A percentile compares a stretch with the other conserved stretches of the same genome.
phyloP scores from a whole-genome alignment of 441 rosid species.

The Aleurites moluccanus region DNA sequence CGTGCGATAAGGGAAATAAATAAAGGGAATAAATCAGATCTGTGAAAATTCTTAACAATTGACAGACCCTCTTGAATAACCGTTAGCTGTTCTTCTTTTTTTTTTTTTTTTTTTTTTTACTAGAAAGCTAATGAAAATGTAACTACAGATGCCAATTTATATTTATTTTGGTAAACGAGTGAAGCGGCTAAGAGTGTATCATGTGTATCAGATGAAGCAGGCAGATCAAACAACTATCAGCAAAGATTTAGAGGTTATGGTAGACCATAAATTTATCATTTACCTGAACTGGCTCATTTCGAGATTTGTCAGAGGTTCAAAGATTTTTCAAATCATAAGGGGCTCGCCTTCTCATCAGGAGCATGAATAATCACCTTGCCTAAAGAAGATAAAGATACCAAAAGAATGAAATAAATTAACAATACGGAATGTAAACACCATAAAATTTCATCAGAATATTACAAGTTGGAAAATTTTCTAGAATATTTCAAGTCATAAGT shows the following conservation, averaged over 20 bases:
- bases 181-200: no score
- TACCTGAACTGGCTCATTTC: slow-evolving; percentile 55
- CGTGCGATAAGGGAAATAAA: no score
- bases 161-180: not conserved
- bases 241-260: not conserved
- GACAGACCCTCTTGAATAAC: no score
- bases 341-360: slow-evolving; percentile 91
- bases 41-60: no score
- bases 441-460: not conserved
- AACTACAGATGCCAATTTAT: not conserved
- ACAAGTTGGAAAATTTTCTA: not conserved
- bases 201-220: not conserved
- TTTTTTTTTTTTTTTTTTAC: no score
- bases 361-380: slow-evolving; percentile 92
- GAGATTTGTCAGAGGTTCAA: slow-evolving; percentile 41
- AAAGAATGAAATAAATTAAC: not conserved
- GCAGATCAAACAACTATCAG: not conserved
- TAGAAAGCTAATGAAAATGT: not conserved
- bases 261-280: slow-evolving; percentile 4
- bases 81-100: no score
- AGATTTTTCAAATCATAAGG: slow-evolving; percentile 75
- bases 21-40: no score
- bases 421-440: not conserved
- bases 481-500: not conserved
- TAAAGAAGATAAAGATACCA: slow-evolving; percentile 25